A percentile compares a stretch with the other conserved stretches of the same genome.
phyloP scores from a whole-genome alignment of 2,329 filamentous ascomycete genomes.

The Monosporascus cannonballus region DNA sequence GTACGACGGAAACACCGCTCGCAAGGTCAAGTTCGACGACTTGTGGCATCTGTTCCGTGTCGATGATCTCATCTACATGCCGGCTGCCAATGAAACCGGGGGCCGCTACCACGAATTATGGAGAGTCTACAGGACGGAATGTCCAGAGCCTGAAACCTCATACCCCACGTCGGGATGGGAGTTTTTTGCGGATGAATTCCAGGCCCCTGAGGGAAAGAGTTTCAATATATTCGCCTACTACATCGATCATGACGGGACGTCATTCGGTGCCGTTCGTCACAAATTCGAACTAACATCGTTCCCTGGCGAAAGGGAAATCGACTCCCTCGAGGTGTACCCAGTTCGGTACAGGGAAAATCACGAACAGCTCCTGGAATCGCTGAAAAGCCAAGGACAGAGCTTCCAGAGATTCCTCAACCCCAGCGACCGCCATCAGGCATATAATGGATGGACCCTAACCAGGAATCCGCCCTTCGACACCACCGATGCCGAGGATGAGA shows the following conservation, averaged over 20 bases:
- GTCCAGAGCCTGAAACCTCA: constrained; percentile 24
- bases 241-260: constrained; percentile 35
- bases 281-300: constrained; percentile 31
- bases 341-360: constrained; percentile 32
- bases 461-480: constrained; percentile 27
- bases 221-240: constrained; percentile 35
- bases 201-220: constrained; percentile 20
- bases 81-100: constrained; percentile 25
- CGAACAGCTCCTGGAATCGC: constrained; percentile 26
- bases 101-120: constrained; percentile 34
- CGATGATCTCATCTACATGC: constrained; percentile 36
- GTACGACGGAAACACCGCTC: constrained; percentile 19
- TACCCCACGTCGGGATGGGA: constrained; percentile 28
- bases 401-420: constrained; percentile 26
- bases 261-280: constrained; percentile 31
- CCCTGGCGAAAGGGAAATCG: constrained; percentile 31
- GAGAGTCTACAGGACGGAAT: constrained; percentile 29
- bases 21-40: constrained; percentile 34
- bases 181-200: constrained; percentile 28
- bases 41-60: constrained; percentile 35
- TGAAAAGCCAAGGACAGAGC: constrained; percentile 26
- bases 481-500: constrained; percentile 24
- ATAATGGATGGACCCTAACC: constrained; percentile 36
- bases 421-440: constrained; percentile 31
- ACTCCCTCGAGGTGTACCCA: constrained; percentile 31